These are phyloP conservation scores for Acanthamoeba triangularis DNA, from an alignment of 208 protist species.

Conservation along the genomic window DNA sequence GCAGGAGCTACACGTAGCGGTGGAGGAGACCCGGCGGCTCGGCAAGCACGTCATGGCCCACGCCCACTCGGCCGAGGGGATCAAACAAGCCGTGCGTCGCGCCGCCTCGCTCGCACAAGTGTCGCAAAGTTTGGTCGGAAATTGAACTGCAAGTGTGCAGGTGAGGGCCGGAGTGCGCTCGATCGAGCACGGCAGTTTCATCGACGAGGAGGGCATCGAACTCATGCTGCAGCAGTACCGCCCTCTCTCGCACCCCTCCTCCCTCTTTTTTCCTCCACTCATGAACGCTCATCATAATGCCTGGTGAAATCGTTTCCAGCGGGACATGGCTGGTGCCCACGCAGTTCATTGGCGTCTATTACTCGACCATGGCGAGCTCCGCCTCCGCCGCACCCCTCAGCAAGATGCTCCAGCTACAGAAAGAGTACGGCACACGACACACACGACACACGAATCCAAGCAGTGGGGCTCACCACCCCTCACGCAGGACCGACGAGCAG, in stretches of 20 bases:
- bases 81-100: conserved; percentile 32
- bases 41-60: conserved; percentile 67
- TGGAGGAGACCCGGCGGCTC: background rate
- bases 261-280: no score
- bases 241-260: no score
- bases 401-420: conserved; percentile 63
- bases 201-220: conserved; percentile 57
- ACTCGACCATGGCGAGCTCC: background rate
- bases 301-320: background rate
- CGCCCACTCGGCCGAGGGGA: conserved; percentile 63
- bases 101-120: background rate
- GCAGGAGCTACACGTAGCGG: conserved; percentile 51
- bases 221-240: conserved; percentile 67
- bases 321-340: conserved; percentile 65
- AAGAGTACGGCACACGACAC: background rate
- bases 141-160: conserved; percentile 15
- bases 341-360: conserved; percentile 54
- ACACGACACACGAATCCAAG: background rate
- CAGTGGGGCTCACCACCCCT: background rate
- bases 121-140: no score
- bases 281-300: background rate
- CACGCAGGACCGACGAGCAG: conserved; percentile 1
- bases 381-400: conserved; percentile 2
- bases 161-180: conserved; percentile 20
- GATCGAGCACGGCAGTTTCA: conserved; percentile 68